Conservation (phyloP, 306 rosid species). For the Hippophae tibetana region DNA sequence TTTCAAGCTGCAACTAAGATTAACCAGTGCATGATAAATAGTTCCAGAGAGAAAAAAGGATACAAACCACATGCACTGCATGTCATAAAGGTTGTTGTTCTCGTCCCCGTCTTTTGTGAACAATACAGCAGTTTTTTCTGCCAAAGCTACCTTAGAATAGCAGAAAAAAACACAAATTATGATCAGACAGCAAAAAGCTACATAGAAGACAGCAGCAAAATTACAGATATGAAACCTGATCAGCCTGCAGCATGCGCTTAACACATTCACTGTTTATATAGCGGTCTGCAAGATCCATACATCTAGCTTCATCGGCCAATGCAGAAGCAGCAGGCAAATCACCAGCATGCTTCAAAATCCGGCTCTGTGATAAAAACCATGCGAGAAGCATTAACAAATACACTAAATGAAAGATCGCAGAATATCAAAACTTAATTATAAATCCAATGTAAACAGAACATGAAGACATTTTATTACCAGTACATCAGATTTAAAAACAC, state of each 20-base stretch:
- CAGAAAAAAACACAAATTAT: conserved; percentile 1
- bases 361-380: conserved; percentile 60
- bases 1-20: conserved; percentile 15
- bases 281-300: conserved; percentile 97
- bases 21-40: conserved; percentile 8
- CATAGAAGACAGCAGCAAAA: conserved; percentile 8
- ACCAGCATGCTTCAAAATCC: conserved; percentile 95
- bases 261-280: conserved; percentile 92
- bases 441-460: too few species aligned
- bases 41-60: conserved; percentile 13
- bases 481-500: too few species aligned
- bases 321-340: conserved; percentile 91
- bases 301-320: conserved; percentile 89
- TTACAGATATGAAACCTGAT: conserved; percentile 49
- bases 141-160: conserved; percentile 65
- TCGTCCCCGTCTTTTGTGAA: conserved; percentile 99
- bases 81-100: conserved; percentile 96
- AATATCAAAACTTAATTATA: too few species aligned
- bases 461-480: too few species aligned
- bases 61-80: conserved; percentile 99
- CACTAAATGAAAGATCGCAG: background rate
- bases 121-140: conserved; percentile 92
- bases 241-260: conserved; percentile 98
- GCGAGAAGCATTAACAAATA: background rate
- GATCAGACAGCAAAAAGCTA: conserved; percentile 19